Evolutionary conservation across 1,284 basidiomycete genomes (phyloP), one percentile per base, ranked within the genome.

Genomic region (Moesziomyces parantarcticus): DNA sequence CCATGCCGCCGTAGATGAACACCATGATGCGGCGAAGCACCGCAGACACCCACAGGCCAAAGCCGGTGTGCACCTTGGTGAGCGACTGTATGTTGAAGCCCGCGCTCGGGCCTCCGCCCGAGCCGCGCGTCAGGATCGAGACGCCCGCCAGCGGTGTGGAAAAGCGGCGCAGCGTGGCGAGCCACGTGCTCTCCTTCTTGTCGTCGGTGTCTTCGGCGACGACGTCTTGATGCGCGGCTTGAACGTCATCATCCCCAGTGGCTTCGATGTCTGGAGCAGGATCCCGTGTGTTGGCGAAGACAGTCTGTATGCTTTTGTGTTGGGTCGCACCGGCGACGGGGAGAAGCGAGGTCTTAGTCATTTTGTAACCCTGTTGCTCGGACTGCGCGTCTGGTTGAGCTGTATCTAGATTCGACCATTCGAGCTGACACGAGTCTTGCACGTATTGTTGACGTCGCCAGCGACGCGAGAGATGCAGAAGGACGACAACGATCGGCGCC

Each of bases 21-120:
- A 64, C 21, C 55, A 58, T 64, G 36, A 64, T 58, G 18, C 47
- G 34, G 20, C 55, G 62, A 1, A 64, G 43, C 4, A 64, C 8
- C 14, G 41, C 20, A 1, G 55, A 58, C 7, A 64, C 42, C 47
- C 56, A 54, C 23, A 46, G 25, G 1, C 62, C 62, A 20, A 58
- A 58, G 3, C 62, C 56, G 2, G 39, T 64, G 26, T 58, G 61
- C 20, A 57, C 26, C 21, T 48, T 34, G 11, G 40, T 32, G 11
- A 62, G 53, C 26, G 36, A 44, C 16, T 54, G 46, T 3, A 64
- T 44, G 21, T 56, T 62, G 52, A 29, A 21, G 20, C 10, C 3
- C 7, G 32, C 21, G 2, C 40, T 41, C 18, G 20, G 21, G 8
- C 16, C 51, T 26, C 21, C 6, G 21, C 20, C 32, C 13, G 20